These are phyloP conservation scores for Ogataea ramenticola DNA, from an alignment of 805 yeast species.

Conservation along the genomic window DNA sequence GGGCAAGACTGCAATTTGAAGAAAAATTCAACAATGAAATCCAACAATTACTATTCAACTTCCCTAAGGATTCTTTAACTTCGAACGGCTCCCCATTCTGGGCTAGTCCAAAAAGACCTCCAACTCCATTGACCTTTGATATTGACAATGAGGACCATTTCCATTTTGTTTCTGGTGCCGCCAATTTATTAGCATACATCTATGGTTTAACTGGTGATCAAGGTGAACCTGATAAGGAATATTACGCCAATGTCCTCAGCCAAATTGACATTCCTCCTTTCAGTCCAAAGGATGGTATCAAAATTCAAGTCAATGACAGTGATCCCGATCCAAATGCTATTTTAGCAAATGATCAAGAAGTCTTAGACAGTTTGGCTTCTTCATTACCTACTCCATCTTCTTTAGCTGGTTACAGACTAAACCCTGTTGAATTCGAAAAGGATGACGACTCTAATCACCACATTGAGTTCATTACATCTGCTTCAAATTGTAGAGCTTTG, in stretches of 20 bases:
- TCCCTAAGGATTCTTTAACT: slow-evolving; percentile 91
- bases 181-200: slow-evolving; percentile 83
- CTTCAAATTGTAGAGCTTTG: slow-evolving; percentile 92
- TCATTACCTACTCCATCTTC: slow-evolving; percentile 84
- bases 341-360: slow-evolving; percentile 47
- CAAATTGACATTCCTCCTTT: slow-evolving; percentile 53
- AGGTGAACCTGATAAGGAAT: slow-evolving; percentile 38
- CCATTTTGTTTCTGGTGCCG: slow-evolving; percentile 81
- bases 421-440: slow-evolving; percentile 93
- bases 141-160: slow-evolving; percentile 69
- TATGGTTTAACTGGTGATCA: slow-evolving; percentile 80
- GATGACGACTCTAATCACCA: slow-evolving; percentile 97
- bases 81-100: slow-evolving; percentile 91
- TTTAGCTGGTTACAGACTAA: slow-evolving; percentile 79
- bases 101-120: slow-evolving; percentile 98
- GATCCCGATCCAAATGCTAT: slow-evolving; percentile 82
- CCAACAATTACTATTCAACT: slow-evolving; percentile 82
- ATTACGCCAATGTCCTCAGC: slow-evolving; percentile 48
- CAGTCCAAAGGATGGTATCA: slow-evolving; percentile 64
- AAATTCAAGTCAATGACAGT: slow-evolving; percentile 76
- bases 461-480: slow-evolving; percentile 91
- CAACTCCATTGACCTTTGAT: slow-evolving; percentile 76
- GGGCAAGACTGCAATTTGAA: slow-evolving; percentile 93
- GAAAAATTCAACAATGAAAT: slow-evolving; percentile 79
- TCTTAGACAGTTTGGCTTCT: slow-evolving; percentile 60